Conservation (phyloP, 2,329 filamentous ascomycete genomes). For the Pseudogymnoascus sp. region DNA sequence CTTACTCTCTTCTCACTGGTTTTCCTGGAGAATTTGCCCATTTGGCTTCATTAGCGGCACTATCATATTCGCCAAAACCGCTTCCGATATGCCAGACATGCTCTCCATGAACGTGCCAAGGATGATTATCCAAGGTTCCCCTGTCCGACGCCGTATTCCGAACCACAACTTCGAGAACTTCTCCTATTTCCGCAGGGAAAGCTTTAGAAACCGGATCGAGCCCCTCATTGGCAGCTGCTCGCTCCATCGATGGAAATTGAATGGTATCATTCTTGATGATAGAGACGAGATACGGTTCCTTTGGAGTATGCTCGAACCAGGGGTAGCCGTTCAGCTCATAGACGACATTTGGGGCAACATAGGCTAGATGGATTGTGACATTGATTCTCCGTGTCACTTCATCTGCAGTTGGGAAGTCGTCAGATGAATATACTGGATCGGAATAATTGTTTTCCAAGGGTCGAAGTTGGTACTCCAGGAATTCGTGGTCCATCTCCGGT, state of each 20-base stretch:
- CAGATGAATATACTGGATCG: too few species aligned
- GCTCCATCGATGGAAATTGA: conserved; percentile 34
- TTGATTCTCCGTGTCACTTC: conserved; percentile 32
- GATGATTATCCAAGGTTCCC: too few species aligned
- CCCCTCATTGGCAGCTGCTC: conserved; percentile 34
- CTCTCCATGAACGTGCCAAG: too few species aligned
- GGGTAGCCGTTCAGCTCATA: conserved; percentile 27
- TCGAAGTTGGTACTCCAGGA: conserved; percentile 31
- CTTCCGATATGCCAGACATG: too few species aligned
- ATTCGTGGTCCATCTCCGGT: conserved; percentile 14
- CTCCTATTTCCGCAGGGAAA: conserved; percentile 38
- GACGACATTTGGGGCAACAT: conserved; percentile 14
- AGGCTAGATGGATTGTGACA: conserved; percentile 24
- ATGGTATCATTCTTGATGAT: conserved; percentile 31
- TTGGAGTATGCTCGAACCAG: conserved; percentile 28
- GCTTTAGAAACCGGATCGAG: conserved; percentile 34
- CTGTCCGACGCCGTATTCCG: conserved; percentile 26
- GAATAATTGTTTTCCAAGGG: conserved; percentile 13
- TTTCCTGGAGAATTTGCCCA: too few species aligned
- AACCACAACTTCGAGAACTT: conserved; percentile 38
- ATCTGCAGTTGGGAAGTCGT: conserved; percentile 23
- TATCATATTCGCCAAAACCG: too few species aligned
- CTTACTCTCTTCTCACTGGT: too few species aligned
- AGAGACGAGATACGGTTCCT: conserved; percentile 38
- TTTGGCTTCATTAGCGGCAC: too few species aligned